Conservation (phyloP, 2,329 filamentous ascomycete genomes). For the Cordyceps fumosorosea region DNA sequence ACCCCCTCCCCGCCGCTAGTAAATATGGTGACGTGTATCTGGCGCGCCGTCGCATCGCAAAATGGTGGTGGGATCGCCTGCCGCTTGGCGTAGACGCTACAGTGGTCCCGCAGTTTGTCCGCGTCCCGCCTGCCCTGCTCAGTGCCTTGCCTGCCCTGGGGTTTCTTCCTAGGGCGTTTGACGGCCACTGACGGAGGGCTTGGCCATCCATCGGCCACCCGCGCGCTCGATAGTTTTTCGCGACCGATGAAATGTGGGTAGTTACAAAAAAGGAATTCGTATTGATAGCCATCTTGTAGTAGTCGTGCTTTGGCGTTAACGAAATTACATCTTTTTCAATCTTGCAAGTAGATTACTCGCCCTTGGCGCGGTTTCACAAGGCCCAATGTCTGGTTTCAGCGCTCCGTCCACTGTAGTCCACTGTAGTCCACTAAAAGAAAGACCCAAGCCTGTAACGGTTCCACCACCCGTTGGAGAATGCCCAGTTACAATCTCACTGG, state of each 20-base stretch:
- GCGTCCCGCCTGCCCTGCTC: too few relatives aligned
- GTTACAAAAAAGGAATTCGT: too few relatives aligned
- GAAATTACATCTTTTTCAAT: too few relatives aligned
- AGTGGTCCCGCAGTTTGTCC: not conserved
- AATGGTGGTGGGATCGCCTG: constrained; percentile 1
- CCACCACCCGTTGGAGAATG: too few relatives aligned
- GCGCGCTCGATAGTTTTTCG: too few relatives aligned
- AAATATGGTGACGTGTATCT: not conserved
- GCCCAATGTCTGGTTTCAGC: not conserved
- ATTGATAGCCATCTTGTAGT: too few relatives aligned
- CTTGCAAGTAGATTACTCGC: too few relatives aligned
- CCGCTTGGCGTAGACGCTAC: not conserved
- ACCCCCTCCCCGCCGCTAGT: not conserved
- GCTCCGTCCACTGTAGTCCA: not conserved
- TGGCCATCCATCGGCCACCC: not conserved
- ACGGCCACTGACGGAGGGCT: not conserved
- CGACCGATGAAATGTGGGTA: too few relatives aligned
- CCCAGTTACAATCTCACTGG: not conserved
- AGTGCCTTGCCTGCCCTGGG: not conserved
- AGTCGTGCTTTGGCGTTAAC: too few relatives aligned
- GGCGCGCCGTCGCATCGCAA: constrained; percentile 11
- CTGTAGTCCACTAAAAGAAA: not conserved
- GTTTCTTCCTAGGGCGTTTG: not conserved
- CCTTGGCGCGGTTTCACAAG: not conserved
- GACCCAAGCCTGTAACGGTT: not conserved